Conservation (phyloP, 2,329 filamentous ascomycete genomes). For the Trichoderma cornu-damae region DNA sequence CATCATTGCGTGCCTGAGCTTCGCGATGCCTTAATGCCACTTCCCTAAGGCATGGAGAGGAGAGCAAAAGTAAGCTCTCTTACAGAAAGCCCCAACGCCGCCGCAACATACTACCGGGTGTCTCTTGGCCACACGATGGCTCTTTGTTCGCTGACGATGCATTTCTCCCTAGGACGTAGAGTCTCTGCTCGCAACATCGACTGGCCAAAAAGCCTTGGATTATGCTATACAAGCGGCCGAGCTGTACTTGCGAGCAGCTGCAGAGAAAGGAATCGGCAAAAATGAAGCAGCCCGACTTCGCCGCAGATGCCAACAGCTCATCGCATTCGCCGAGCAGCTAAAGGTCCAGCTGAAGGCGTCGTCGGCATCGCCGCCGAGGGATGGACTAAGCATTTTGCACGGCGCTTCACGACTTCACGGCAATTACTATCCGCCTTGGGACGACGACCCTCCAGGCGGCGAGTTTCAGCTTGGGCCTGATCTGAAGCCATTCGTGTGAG, state of each 20-base stretch:
- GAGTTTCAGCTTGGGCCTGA: slow-evolving; percentile 56
- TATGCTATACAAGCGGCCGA: slow-evolving; percentile 75
- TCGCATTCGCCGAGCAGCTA: slow-evolving; percentile 69
- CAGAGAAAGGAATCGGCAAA: slow-evolving; percentile 55
- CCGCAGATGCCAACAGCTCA: slow-evolving; percentile 62
- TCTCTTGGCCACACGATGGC: not conserved
- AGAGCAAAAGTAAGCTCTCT: slow-evolving; percentile 33
- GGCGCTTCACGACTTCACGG: slow-evolving; percentile 77
- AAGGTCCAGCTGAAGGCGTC: slow-evolving; percentile 43
- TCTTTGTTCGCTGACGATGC: not conserved
- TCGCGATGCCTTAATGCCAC: slow-evolving; percentile 16
- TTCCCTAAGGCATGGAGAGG: slow-evolving; percentile 32
- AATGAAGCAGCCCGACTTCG: slow-evolving; percentile 62
- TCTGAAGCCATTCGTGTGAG: slow-evolving; percentile 59
- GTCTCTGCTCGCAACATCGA: slow-evolving; percentile 33
- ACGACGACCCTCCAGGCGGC: slow-evolving; percentile 50
- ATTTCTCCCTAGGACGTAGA: slow-evolving; percentile 34
- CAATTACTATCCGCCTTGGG: slow-evolving; percentile 81
- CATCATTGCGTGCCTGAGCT: not conserved
- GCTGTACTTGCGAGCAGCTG: slow-evolving; percentile 67
- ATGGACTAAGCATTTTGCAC: slow-evolving; percentile 51
- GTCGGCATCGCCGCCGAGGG: not conserved
- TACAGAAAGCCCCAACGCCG: not conserved
- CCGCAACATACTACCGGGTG: not conserved
- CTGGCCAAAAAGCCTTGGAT: slow-evolving; percentile 57